Percentiles rank a stretch among this genome's conserved stretches.
These are phyloP conservation scores for Exophiala aquamarina DNA, from an alignment of 2,329 filamentous ascomycete genomes.

Conservation along the genomic window DNA sequence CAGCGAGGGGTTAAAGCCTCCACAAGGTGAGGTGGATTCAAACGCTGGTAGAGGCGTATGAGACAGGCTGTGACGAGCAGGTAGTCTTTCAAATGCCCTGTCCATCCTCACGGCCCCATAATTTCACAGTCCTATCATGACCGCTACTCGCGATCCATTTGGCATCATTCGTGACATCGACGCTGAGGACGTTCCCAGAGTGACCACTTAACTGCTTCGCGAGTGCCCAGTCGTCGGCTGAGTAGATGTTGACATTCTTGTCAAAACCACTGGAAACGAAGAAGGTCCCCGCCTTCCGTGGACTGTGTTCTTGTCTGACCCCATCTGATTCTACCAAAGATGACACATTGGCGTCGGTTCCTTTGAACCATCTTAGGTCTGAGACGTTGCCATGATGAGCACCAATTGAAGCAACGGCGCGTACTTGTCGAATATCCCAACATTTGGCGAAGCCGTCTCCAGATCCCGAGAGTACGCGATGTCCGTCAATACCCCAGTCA, in stretches of 20 bases:
- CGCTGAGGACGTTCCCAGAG: slow-evolving; percentile 85
- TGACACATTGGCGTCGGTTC: slow-evolving; percentile 66
- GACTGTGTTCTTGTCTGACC: slow-evolving; percentile 37
- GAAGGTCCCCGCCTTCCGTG: slow-evolving; percentile 85
- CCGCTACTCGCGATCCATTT: slow-evolving; percentile 94
- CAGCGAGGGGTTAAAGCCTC: no score
- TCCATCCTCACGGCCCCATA: slow-evolving; percentile 86
- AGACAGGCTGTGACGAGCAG: no score
- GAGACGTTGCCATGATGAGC: slow-evolving; percentile 90
- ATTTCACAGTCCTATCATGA: slow-evolving; percentile 90
- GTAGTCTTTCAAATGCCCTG: slow-evolving; percentile 36
- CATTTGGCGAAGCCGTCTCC: slow-evolving; percentile 96
- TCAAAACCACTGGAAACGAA: slow-evolving; percentile 91
- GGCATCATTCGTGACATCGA: slow-evolving; percentile 81
- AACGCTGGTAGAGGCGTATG: no score
- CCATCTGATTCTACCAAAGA: slow-evolving; percentile 20
- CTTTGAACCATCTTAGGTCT: slow-evolving; percentile 92
- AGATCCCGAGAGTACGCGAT: slow-evolving; percentile 88
- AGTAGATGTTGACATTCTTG: slow-evolving; percentile 92
- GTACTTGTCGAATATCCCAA: slow-evolving; percentile 92
- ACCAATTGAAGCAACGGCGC: slow-evolving; percentile 78
- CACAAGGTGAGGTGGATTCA: no score
- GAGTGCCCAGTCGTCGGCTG: slow-evolving; percentile 91
- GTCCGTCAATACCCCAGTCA: slow-evolving; percentile 88
- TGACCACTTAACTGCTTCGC: slow-evolving; percentile 87